Conservation (phyloP, 768 basidiomycete genomes). For the Kwoniella shandongensis region DNA sequence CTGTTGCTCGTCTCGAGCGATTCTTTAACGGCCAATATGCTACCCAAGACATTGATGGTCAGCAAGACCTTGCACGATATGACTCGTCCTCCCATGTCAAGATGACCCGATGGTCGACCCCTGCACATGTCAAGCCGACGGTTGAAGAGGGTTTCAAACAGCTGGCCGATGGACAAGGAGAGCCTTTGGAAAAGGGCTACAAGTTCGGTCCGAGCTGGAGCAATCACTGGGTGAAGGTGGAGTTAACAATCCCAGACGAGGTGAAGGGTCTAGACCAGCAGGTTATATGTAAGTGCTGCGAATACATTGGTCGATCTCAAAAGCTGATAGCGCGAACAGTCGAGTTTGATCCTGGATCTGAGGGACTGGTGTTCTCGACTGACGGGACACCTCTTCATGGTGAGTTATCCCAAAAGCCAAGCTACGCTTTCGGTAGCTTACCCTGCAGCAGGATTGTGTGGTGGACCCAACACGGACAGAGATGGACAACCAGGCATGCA, state of each 20-base stretch:
- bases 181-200: conserved; percentile 76
- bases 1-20: conserved; percentile 15
- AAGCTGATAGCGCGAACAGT: conserved; percentile 10
- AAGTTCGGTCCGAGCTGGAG: conserved; percentile 91
- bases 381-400: conserved; percentile 77
- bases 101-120: conserved; percentile 85
- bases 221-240: conserved; percentile 93
- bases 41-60: conserved; percentile 74
- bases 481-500: conserved; percentile 6
- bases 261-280: conserved; percentile 69
- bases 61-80: conserved; percentile 69
- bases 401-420: conserved; percentile 24
- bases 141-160: conserved; percentile 68
- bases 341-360: conserved; percentile 92
- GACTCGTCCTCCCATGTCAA: conserved; percentile 63
- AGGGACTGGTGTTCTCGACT: conserved; percentile 81
- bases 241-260: conserved; percentile 69
- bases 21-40: conserved; percentile 69
- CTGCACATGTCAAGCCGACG: conserved; percentile 71
- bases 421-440: neutral
- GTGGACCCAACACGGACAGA: conserved; percentile 18
- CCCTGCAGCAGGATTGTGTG: conserved; percentile 5
- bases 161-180: neutral
- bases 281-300: conserved; percentile 60
- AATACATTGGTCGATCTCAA: no score